phyloP scores from a whole-genome alignment of 176 grass and related monocot species.

The Oryza australiensis region DNA sequence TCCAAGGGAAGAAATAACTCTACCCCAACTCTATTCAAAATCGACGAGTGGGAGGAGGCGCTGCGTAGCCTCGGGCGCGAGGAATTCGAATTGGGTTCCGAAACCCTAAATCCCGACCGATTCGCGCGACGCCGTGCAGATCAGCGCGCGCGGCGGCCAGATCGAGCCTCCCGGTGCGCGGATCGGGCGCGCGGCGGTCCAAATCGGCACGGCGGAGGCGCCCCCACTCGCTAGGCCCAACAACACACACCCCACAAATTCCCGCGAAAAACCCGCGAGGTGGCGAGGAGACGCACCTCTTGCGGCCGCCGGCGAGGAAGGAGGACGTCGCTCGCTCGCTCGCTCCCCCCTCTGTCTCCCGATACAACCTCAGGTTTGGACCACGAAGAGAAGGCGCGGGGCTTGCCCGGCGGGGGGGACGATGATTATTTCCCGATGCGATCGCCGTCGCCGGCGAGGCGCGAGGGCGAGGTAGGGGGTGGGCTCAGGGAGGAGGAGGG shows the following conservation, averaged over 20 bases:
- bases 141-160: conserved; percentile 41
- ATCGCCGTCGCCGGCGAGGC: conserved; percentile 42
- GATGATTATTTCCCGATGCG: conserved; percentile 6
- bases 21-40: conserved; percentile 27
- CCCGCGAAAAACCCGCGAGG: conserved; percentile 39
- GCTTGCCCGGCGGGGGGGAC: background rate
- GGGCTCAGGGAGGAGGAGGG: conserved; percentile 35
- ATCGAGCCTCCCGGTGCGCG: conserved; percentile 48
- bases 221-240: background rate
- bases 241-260: background rate
- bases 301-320: conserved; percentile 34
- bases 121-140: conserved; percentile 26
- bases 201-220: conserved; percentile 1
- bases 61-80: background rate
- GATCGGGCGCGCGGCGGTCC: conserved; percentile 38
- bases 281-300: conserved; percentile 55
- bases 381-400: conserved; percentile 9
- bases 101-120: conserved; percentile 50
- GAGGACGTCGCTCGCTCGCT: background rate
- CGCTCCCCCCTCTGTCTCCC: conserved; percentile 22
- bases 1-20: background rate
- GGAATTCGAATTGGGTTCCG: conserved; percentile 31
- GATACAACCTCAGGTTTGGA: conserved; percentile 29
- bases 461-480: conserved; percentile 13
- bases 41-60: conserved; percentile 15